Evolutionary conservation across 495 filamentous ascomycete genomes (phyloP).

Genomic region (Penicillium malachiteum): DNA sequence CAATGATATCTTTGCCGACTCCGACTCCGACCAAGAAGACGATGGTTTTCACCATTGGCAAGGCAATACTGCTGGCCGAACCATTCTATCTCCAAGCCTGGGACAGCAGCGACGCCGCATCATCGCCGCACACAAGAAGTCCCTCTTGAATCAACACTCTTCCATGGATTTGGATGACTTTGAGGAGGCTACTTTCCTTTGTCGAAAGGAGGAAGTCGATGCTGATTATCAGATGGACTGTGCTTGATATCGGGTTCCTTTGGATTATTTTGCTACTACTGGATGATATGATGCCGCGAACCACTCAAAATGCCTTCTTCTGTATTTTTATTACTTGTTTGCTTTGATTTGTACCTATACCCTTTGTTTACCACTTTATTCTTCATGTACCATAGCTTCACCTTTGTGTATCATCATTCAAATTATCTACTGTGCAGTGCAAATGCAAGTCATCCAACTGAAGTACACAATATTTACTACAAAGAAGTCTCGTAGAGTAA

Average conservation of each 20-base stretch:
- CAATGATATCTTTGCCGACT: constrained; percentile 53
- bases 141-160: constrained; percentile 1
- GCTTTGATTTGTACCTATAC: constrained; percentile 16
- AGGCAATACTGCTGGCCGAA: constrained; percentile 16
- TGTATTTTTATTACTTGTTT: background rate
- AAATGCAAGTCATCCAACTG: background rate
- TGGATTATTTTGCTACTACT: background rate
- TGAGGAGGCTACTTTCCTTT: constrained; percentile 44
- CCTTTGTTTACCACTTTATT: constrained; percentile 5
- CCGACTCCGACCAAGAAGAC: constrained; percentile 8
- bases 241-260: constrained; percentile 12
- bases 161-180: constrained; percentile 43
- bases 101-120: constrained; percentile 35
- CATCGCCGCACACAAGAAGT: constrained; percentile 14
- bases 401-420: constrained; percentile 11
- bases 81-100: constrained; percentile 35
- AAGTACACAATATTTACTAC: background rate
- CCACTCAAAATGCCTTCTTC: too few relatives aligned
- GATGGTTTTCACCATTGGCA: background rate
- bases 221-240: constrained; percentile 33
- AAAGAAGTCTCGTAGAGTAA: too few relatives aligned
- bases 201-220: constrained; percentile 46
- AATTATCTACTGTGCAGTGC: constrained; percentile 3
- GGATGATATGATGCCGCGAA: background rate
- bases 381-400: background rate